Evolutionary conservation across 73 alveolate genomes (phyloP).

Genomic region (Symbiodinium pilosum): DNA sequence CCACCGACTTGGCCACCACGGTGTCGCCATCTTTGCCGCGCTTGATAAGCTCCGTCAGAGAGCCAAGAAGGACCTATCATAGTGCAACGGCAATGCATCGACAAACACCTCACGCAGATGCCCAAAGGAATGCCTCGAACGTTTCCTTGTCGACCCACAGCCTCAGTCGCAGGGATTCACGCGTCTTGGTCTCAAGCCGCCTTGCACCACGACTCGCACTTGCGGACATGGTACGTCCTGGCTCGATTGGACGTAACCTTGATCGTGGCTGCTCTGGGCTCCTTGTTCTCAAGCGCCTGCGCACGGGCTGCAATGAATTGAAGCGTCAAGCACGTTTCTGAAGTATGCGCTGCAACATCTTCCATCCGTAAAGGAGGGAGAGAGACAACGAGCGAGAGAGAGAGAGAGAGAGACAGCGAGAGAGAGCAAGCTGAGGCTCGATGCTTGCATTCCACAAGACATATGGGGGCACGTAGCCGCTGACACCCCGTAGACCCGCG

Average conservation of each 20-base stretch:
- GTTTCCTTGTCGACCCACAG: slow-evolving; percentile 77
- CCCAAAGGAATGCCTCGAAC: slow-evolving; percentile 17
- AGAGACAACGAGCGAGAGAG: too few species aligned
- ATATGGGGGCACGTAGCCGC: too few species aligned
- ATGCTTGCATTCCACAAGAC: too few species aligned
- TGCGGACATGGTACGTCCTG: slow-evolving; percentile 28
- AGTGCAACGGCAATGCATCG: not conserved
- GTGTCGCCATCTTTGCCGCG: slow-evolving; percentile 86
- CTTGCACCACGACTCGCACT: not conserved
- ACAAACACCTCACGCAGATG: not conserved
- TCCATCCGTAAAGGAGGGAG: too few species aligned
- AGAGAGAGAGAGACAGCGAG: too few species aligned
- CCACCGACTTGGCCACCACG: slow-evolving; percentile 24
- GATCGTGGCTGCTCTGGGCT: slow-evolving; percentile 90
- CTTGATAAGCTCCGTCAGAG: slow-evolving; percentile 61
- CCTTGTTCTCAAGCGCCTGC: slow-evolving; percentile 56
- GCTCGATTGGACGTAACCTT: slow-evolving; percentile 70
- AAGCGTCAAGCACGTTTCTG: too few species aligned
- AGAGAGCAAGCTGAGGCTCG: too few species aligned
- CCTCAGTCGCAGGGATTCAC: not conserved
- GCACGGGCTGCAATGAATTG: too few species aligned
- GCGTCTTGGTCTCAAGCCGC: not conserved
- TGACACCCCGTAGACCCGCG: too few species aligned
- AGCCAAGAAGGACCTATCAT: slow-evolving; percentile 54
- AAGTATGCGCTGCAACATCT: too few species aligned